Percentiles rank a stretch among this genome's conserved stretches.
These are phyloP conservation scores for Carallia brachiata DNA, from an alignment of 345 rosid species.

Conservation along the genomic window DNA sequence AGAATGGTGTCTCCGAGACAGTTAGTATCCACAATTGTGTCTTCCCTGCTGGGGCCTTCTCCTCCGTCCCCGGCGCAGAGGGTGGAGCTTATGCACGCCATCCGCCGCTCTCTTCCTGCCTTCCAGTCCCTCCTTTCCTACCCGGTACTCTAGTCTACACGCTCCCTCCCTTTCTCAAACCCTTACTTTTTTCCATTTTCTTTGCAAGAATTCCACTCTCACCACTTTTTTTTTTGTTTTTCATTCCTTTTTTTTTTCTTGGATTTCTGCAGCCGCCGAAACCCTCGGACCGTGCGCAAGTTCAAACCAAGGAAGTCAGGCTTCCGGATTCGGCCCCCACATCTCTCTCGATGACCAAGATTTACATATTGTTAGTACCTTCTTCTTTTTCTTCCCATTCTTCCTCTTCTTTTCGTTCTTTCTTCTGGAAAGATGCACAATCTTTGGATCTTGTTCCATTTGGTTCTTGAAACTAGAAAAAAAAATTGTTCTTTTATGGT, in stretches of 20 bases:
- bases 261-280: constrained; percentile 62
- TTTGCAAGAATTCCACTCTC: not conserved
- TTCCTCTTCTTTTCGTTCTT: not conserved
- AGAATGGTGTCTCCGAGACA: constrained; percentile 68
- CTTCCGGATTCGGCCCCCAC: constrained; percentile 76
- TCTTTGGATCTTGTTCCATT: too few relatives aligned
- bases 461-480: too few relatives aligned
- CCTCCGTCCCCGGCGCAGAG: constrained; percentile 67
- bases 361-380: constrained; percentile 64
- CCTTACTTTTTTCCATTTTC: not conserved
- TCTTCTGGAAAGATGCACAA: too few relatives aligned
- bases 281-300: constrained; percentile 70
- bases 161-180: too few relatives aligned
- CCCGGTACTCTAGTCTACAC: constrained; percentile 46
- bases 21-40: constrained; percentile 61
- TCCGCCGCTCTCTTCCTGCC: constrained; percentile 64
- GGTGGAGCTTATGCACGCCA: constrained; percentile 71
- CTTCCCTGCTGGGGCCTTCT: constrained; percentile 62
- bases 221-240: not conserved
- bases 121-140: constrained; percentile 68
- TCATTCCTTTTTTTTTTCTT: not conserved
- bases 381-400: constrained; percentile 5
- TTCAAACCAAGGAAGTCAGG: constrained; percentile 76
- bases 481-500: too few relatives aligned
- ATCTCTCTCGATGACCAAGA: constrained; percentile 88